These are phyloP conservation scores for Dactylellina leptospora DNA, from an alignment of 2,329 filamentous ascomycete genomes.

Conservation along the genomic window DNA sequence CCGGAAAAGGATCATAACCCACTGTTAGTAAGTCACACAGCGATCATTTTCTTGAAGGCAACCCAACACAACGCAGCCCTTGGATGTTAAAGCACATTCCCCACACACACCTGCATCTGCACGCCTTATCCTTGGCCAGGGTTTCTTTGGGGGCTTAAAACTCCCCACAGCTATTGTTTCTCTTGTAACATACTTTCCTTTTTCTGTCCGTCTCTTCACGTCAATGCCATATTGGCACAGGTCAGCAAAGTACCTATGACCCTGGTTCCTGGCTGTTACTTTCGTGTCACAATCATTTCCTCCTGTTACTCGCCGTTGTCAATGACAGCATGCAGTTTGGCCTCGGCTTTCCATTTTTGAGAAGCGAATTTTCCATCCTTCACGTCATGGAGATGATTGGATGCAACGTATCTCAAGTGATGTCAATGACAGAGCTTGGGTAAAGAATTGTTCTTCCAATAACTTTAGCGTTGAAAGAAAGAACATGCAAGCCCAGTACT, in stretches of 20 bases:
- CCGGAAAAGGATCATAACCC: neutral
- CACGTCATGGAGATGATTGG: no score
- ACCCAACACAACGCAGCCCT: slow-evolving; percentile 1
- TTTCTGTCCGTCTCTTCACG: neutral
- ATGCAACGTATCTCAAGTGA: no score
- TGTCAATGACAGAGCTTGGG: no score
- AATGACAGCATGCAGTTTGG: slow-evolving; percentile 3
- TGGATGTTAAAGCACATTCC: slow-evolving; percentile 10
- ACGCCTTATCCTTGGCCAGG: slow-evolving; percentile 10
- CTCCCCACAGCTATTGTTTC: slow-evolving; percentile 7
- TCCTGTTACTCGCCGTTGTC: neutral
- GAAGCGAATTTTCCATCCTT: no score
- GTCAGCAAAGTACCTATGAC: neutral
- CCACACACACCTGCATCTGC: slow-evolving; percentile 26
- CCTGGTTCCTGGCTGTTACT: neutral
- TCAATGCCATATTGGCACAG: slow-evolving; percentile 29
- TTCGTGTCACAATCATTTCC: neutral
- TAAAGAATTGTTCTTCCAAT: no score
- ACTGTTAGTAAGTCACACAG: slow-evolving; percentile 2
- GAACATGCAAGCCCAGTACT: no score
- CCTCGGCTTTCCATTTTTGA: slow-evolving; percentile 22
- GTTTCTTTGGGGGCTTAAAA: neutral
- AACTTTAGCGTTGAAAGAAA: no score
- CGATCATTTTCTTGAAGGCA: neutral
- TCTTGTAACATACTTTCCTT: slow-evolving; percentile 1